Percentiles rank a stretch among this genome's conserved stretches.
Conservation (phyloP, 2,329 filamentous ascomycete species). For the Thermothelomyces thermophilus region DNA sequence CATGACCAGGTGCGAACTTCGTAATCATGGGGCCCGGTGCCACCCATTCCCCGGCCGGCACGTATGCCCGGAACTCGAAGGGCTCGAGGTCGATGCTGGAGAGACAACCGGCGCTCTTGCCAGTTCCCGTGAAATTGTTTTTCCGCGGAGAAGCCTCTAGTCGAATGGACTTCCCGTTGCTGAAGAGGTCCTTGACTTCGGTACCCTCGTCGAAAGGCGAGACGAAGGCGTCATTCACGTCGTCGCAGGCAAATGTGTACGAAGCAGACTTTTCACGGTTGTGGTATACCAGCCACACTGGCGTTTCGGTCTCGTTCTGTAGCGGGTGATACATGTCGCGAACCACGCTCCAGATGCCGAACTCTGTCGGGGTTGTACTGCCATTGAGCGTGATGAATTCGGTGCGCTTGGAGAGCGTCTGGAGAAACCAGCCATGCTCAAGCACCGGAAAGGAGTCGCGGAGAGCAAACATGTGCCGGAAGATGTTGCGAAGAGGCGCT, state of each 20-base stretch:
- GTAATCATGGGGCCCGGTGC: conserved; percentile 52
- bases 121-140: conserved; percentile 42
- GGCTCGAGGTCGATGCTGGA: conserved; percentile 43
- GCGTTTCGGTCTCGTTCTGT: conserved; percentile 43
- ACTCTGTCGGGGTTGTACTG: conserved; percentile 33
- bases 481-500: conserved; percentile 51
- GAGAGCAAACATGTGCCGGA: conserved; percentile 56
- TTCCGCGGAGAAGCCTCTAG: conserved; percentile 40
- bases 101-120: conserved; percentile 49
- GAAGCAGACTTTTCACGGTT: conserved; percentile 42
- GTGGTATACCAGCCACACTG: conserved; percentile 46
- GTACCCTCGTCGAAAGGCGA: conserved; percentile 49
- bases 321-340: conserved; percentile 43
- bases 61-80: conserved; percentile 55
- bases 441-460: conserved; percentile 48
- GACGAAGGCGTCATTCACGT: conserved; percentile 43
- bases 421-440: conserved; percentile 52
- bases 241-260: conserved; percentile 51
- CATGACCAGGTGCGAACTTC: conserved; percentile 54
- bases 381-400: conserved; percentile 23
- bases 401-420: conserved; percentile 50
- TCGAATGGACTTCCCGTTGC: conserved; percentile 50
- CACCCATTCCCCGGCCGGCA: conserved; percentile 45
- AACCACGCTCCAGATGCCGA: conserved; percentile 52
- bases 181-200: conserved; percentile 57